phyloP scores from a whole-genome alignment of 2,329 filamentous ascomycete genomes.

The Helminthosporium solani region DNA sequence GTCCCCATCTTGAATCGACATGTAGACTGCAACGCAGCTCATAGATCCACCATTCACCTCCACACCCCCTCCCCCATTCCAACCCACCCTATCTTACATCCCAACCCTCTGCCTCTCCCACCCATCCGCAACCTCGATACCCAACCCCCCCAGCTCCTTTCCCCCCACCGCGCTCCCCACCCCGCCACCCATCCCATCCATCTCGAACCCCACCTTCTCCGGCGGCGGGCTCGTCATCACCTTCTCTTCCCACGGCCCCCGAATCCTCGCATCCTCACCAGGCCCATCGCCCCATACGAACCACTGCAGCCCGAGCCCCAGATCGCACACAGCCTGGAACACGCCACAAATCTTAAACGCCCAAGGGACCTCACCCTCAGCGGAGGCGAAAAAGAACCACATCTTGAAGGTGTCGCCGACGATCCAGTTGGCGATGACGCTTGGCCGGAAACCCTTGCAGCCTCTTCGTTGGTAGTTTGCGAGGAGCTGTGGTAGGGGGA shows the following conservation, averaged over 20 bases:
- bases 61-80: not conserved
- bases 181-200: constrained; percentile 14
- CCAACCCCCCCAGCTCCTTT: constrained; percentile 6
- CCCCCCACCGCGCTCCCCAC: constrained; percentile 1
- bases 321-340: constrained; percentile 77
- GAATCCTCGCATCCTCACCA: constrained; percentile 4
- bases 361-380: constrained; percentile 66
- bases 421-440: constrained; percentile 75
- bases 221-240: constrained; percentile 26
- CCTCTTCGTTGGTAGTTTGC: constrained; percentile 68
- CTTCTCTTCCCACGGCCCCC: constrained; percentile 19
- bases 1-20: no score
- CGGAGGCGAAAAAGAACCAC: constrained; percentile 71
- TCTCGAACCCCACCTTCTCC: constrained; percentile 14
- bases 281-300: constrained; percentile 39
- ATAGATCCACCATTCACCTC: not conserved
- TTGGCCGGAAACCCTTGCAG: constrained; percentile 75
- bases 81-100: not conserved
- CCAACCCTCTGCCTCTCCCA: constrained; percentile 27
- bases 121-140: constrained; percentile 21
- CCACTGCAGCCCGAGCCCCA: constrained; percentile 73
- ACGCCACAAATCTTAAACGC: constrained; percentile 81
- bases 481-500: constrained; percentile 77
- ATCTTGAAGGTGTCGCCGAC: constrained; percentile 83
- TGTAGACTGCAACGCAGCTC: no score